Base-by-base conservation (phyloP, 2,329 filamentous ascomycete species). In the Aspergillus oerlinghausenensis region DNA sequence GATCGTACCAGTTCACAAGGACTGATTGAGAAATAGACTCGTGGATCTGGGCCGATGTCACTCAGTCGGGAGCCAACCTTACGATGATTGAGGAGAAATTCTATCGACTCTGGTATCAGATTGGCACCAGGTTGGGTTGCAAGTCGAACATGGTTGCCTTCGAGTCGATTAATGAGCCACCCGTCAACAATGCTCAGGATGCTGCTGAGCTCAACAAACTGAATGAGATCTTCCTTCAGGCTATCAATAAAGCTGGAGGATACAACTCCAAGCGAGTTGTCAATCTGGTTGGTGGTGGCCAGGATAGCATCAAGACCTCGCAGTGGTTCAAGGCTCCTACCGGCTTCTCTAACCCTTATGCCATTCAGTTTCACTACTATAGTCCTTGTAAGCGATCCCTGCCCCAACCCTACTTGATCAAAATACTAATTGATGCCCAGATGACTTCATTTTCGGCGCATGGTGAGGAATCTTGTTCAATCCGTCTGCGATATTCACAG, bases 361-460 rank as follows among this genome's bases (percentile, higher is more conserved):
- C 80, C 0, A 75, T 86, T 29, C 83, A 86, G 65, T 85, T 83
- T 65, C 84, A 86, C 64, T 85, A 85, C 68, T 86, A 86, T 70
- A 79, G 62, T 58, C 70, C 50, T 70, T 79, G 68, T 70, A 54
- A 65, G 64, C 57, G 4, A 29, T n/a, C 3, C 26, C 42, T 29
- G 5, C 8, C n/a, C 2, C 3, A 23, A 29, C 3, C 26, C 10
- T 29, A 43, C 1, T 2, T 17, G 6, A 42, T 40, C 6, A 8
- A n/a, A 29, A 4, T 45, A 17, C 55, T 64, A 26, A 63, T 42
- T 11, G 3, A 2, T 4, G 8, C n/a, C 4, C 50, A 68, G 65
- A 69, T 48, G 65, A 69, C 42, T 69, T 68, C 14, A 68, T 69
- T 26, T 69, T 69, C 58, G 65, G 65, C 32, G 67, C 67, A 57